Evolutionary conservation across 257 asterid genomes (phyloP), one percentile per base, ranked within the genome.

Genomic region (Mentha longifolia): DNA sequence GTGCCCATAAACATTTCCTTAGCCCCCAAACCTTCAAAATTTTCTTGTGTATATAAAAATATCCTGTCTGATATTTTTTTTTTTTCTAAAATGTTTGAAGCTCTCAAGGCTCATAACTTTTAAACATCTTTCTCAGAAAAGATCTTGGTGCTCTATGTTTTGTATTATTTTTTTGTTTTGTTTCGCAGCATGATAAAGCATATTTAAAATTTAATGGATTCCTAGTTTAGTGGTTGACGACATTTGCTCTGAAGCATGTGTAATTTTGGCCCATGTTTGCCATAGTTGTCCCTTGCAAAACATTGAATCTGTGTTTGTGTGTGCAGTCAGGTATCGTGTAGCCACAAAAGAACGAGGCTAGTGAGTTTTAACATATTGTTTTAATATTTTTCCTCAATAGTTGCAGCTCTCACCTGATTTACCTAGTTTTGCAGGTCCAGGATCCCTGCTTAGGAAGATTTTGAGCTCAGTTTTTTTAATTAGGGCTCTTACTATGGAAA

Each of bases 351-450:
- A 76, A 56, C 79, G 76, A 64, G 84, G 82, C 88, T 83, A 71
- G 97, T 90, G 88, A 85, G 87, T 72, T 80, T 77, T 55, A 17
- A 61, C 64, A 55, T 68, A 65, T 71, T 66, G 42, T 46, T 67
- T 15, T 46, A 52, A 14, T 46, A 51, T 12, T 35, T 7, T 16
- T 13, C 28, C 76, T 63, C 35, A 19, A 9, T 50, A 57, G 78
- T 70, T 73, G 42, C 35, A 30, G 54, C 51, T 57, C 88, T 92
- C 83, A 89, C 86, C 74, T 14, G 30, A 58, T 67, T 77, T 51
- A 76, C 3, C 61, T 66, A 92, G 96, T 89, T 86, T 88, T 92
- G 98, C 98, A 92, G 98, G 95, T 87, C 83, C 98, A 92, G 97
- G 96, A 77, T 79, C 85, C 92, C 89, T 88, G 97, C 87, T 75